A percentile compares a stretch with the other conserved stretches of the same genome.
Evolutionary conservation across 257 asterid genomes (phyloP).

Genomic region (Primulina tabacum): DNA sequence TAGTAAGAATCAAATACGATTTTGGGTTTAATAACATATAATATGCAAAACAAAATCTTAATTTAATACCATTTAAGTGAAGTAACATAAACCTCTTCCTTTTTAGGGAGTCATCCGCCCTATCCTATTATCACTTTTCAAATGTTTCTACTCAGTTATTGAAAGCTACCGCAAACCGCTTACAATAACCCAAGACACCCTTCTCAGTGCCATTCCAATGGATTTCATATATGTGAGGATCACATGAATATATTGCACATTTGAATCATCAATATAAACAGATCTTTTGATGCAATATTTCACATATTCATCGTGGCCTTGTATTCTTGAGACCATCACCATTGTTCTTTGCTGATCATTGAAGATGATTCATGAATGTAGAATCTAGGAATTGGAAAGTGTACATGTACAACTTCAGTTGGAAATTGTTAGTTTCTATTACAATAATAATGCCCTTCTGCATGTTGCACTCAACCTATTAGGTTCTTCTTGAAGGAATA

Average conservation of each 20-base stretch:
- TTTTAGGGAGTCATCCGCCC: too few species aligned
- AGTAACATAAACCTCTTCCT: too few species aligned
- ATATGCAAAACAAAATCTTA: too few species aligned
- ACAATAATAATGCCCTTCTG: not conserved
- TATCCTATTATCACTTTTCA: too few species aligned
- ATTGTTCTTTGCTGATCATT: not conserved
- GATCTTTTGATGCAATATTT: slow-evolving; percentile 14
- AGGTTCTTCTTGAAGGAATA: not conserved
- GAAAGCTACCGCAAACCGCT: too few species aligned
- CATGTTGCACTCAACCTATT: not conserved
- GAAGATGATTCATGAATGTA: not conserved
- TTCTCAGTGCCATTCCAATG: not conserved
- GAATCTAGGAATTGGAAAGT: not conserved
- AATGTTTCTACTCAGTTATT: too few species aligned
- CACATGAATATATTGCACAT: not conserved
- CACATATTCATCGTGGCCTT: not conserved
- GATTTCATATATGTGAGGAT: too few species aligned
- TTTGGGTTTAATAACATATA: too few species aligned
- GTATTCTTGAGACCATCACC: not conserved
- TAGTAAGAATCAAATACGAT: too few species aligned
- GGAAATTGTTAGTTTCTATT: not conserved
- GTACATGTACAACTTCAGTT: not conserved
- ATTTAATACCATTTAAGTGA: too few species aligned
- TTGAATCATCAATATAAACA: not conserved
- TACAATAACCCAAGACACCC: too few species aligned